A percentile compares a stretch with the other conserved stretches of the same genome.
phyloP scores from a whole-genome alignment of 1,284 basidiomycete genomes.

The Cutaneotrichosporon sp. region DNA sequence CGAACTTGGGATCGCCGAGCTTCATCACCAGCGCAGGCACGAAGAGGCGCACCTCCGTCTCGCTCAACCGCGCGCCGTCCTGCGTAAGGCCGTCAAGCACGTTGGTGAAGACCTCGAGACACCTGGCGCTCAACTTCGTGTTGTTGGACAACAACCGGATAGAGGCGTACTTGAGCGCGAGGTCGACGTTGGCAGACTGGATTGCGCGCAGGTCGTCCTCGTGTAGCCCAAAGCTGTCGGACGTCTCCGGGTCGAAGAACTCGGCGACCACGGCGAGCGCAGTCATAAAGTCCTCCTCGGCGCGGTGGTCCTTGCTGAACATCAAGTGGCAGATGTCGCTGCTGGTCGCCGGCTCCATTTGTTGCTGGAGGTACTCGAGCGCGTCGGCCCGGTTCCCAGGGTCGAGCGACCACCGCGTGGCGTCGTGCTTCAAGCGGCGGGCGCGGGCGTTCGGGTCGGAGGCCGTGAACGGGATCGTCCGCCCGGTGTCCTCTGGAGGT shows the following conservation, averaged over 20 bases:
- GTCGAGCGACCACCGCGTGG: slow-evolving; percentile 78
- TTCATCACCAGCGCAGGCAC: slow-evolving; percentile 89
- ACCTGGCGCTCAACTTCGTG: slow-evolving; percentile 85
- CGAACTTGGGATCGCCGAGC: slow-evolving; percentile 59
- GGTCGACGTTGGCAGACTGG: slow-evolving; percentile 87
- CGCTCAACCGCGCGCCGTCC: slow-evolving; percentile 77
- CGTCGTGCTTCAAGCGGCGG: slow-evolving; percentile 74
- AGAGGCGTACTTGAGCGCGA: slow-evolving; percentile 91
- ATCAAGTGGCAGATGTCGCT: slow-evolving; percentile 75
- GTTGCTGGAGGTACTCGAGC: slow-evolving; percentile 79
- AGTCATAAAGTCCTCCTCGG: slow-evolving; percentile 86
- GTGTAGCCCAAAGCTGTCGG: slow-evolving; percentile 61
- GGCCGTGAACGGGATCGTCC: slow-evolving; percentile 63
- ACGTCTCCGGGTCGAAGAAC: slow-evolving; percentile 67
- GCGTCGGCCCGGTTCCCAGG: slow-evolving; percentile 69
- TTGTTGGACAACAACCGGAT: slow-evolving; percentile 90
- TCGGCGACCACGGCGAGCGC: slow-evolving; percentile 74
- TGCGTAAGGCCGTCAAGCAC: slow-evolving; percentile 72
- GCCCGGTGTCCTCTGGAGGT: slow-evolving; percentile 4
- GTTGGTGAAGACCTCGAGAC: slow-evolving; percentile 82
- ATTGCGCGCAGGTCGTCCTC: slow-evolving; percentile 65
- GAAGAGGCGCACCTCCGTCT: slow-evolving; percentile 84
- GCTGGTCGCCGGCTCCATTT: slow-evolving; percentile 84
- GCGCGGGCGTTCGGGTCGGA: slow-evolving; percentile 73
- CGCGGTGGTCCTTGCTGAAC: slow-evolving; percentile 95